Percentiles rank a stretch among this genome's conserved stretches.
phyloP scores from a whole-genome alignment of 1,284 basidiomycete species.

The Schizopora paradoxa region DNA sequence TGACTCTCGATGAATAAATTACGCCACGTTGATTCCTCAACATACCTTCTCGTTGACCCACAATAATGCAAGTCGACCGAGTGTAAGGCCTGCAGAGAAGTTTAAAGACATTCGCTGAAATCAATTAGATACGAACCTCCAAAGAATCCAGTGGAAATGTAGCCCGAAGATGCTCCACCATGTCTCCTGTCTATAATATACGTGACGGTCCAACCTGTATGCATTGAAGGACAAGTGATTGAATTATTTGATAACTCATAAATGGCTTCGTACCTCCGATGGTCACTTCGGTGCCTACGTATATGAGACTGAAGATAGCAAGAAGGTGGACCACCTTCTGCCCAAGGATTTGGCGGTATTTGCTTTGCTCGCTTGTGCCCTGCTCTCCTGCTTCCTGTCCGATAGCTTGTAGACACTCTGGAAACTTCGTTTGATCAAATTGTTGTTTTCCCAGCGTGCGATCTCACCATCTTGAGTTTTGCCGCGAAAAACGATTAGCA shows the following conservation, averaged over 20 bases:
- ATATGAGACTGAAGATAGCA: conserved; percentile 27
- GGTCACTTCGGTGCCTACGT: conserved; percentile 27
- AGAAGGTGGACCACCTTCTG: conserved; percentile 23
- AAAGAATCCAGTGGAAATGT: conserved; percentile 31
- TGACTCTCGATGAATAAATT: not conserved
- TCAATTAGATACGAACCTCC: conserved; percentile 22
- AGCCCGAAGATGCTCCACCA: conserved; percentile 28
- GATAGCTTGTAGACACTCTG: conserved; percentile 13
- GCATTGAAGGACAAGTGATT: not conserved
- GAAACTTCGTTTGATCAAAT: not conserved
- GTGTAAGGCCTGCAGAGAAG: conserved; percentile 33
- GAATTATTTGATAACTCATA: not conserved
- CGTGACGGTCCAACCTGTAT: conserved; percentile 31
- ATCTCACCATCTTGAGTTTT: conserved; percentile 30
- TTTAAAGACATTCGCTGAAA: not conserved
- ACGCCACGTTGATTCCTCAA: not conserved
- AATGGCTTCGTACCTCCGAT: conserved; percentile 21
- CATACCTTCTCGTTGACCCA: conserved; percentile 45
- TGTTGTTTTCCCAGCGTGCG: not conserved
- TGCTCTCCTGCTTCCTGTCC: conserved; percentile 19
- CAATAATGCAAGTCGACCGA: conserved; percentile 41
- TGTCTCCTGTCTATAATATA: conserved; percentile 29
- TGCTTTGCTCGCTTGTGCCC: conserved; percentile 22
- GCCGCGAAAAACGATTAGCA: conserved; percentile 32
- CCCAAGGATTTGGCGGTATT: conserved; percentile 19